Base-by-base conservation (phyloP, 495 filamentous ascomycete genomes). In the Xylaria venustula region DNA sequence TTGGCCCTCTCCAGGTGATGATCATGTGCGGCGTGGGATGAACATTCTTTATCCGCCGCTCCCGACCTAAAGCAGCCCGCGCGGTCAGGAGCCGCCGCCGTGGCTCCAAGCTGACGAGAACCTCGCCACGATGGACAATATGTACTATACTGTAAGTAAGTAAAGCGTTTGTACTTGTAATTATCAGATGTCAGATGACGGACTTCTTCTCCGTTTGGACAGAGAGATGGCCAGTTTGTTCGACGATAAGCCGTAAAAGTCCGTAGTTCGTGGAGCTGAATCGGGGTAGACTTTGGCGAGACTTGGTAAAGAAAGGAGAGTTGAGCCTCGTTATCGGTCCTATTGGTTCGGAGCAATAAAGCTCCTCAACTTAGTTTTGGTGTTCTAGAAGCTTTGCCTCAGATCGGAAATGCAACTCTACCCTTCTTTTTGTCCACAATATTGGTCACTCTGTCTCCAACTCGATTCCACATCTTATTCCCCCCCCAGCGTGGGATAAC, bases 251-350 rank as follows among this genome's bases (percentile, higher is more conserved):
- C 25, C 22, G 17, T 23, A 47, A 22, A 17, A 3, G n/a, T 7
- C 20, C 6, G 6, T 9, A 6, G 37, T 30, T 54, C 50, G 50
- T n/a, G 25, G 37, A 54, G 52, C 36, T 54, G 37, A 44, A 20
- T 14, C 22, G 22, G n/a, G 37, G 37, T 20, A 37, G 52, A 14
- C 34, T 41, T 41, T 14, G 36, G 19, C 7, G 8, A 5, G 11
- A 5, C 30, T 34, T 5, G 5, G 30, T 34, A 34, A 5, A 34
- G 11, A 34, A 11, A 34, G 11, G 30, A 5, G 36, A 42, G 53
- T 55, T 55, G 40, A 55, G 53, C 53, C 53, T 55, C 53, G 41
- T 37, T 34, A 55, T 55, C 14, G 53, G 53, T 45, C 53, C 40
- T 45, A 55, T 55, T 55, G 53, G 53, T 40, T 45, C 25, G 25